Evolutionary conservation across 768 basidiomycete genomes (phyloP).

Genomic region (Suillus paluster): DNA sequence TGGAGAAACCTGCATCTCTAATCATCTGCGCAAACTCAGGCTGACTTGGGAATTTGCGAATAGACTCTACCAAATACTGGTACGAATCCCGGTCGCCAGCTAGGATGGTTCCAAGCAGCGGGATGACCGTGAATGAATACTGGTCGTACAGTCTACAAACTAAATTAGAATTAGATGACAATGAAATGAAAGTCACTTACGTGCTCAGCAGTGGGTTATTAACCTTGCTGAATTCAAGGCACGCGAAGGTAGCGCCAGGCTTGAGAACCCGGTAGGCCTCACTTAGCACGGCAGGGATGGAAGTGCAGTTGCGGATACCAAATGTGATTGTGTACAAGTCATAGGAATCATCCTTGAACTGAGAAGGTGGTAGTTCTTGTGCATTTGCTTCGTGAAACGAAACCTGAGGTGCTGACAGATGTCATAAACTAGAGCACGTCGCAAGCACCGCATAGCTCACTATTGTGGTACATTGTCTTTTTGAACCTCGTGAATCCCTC

Average conservation of each 20-base stretch:
- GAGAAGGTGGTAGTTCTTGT: constrained; percentile 66
- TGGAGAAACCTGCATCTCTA: constrained; percentile 79
- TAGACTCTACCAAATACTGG: constrained; percentile 97
- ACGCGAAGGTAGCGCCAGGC: constrained; percentile 94
- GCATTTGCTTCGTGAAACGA: constrained; percentile 94
- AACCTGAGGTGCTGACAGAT: constrained; percentile 79
- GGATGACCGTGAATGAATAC: constrained; percentile 96
- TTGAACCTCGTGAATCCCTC: constrained; percentile 91
- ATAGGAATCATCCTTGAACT: constrained; percentile 82
- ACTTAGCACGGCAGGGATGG: constrained; percentile 81
- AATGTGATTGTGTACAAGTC: constrained; percentile 99
- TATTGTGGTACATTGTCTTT: constrained; percentile 98
- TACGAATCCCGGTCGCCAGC: constrained; percentile 94
- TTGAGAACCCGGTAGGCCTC: constrained; percentile 95
- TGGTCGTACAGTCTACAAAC: constrained; percentile 81
- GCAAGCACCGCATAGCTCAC: constrained; percentile 49
- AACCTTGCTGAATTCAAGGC: constrained; percentile 95
- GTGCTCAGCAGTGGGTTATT: constrained; percentile 82
- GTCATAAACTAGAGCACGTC: constrained; percentile 10
- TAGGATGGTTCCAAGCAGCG: constrained; percentile 94
- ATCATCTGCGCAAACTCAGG: constrained; percentile 90
- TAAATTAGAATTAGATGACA: constrained; percentile 10
- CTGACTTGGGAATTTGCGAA: constrained; percentile 90
- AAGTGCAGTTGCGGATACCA: constrained; percentile 97
- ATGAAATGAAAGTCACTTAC: constrained; percentile 53